Conservation (phyloP, 2,329 filamentous ascomycete genomes). For the Dactylellina leptospora region DNA sequence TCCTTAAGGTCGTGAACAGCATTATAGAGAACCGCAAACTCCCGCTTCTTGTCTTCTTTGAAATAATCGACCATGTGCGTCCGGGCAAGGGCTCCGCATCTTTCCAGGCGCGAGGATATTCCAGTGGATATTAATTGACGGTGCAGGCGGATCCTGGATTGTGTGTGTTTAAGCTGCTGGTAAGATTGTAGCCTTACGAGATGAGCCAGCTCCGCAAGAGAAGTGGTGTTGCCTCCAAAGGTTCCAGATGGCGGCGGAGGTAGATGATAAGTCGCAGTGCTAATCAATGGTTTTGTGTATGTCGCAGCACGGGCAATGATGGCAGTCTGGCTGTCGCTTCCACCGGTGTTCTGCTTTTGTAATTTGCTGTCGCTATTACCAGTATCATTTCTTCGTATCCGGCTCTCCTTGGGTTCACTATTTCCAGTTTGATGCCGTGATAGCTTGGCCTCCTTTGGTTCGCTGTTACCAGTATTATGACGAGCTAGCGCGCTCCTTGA, state of each 20-base stretch:
- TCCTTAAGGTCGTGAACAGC: slow-evolving; percentile 80
- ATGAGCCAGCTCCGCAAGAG: slow-evolving; percentile 79
- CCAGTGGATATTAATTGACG: slow-evolving; percentile 78
- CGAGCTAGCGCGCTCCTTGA: slow-evolving; percentile 46
- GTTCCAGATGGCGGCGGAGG: slow-evolving; percentile 59
- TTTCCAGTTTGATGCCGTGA: slow-evolving; percentile 50
- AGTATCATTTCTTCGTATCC: slow-evolving; percentile 51
- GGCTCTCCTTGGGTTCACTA: slow-evolving; percentile 51
- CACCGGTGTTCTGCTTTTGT: slow-evolving; percentile 49
- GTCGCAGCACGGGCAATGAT: slow-evolving; percentile 46
- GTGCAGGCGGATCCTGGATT: slow-evolving; percentile 77
- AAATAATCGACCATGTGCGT: slow-evolving; percentile 80
- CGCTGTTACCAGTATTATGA: slow-evolving; percentile 50
- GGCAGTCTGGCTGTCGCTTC: slow-evolving; percentile 48
- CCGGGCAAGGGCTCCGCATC: slow-evolving; percentile 77
- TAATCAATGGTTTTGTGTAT: slow-evolving; percentile 52
- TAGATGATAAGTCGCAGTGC: slow-evolving; percentile 42
- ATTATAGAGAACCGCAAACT: slow-evolving; percentile 77
- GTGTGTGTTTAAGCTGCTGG: slow-evolving; percentile 80
- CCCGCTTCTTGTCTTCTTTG: slow-evolving; percentile 79
- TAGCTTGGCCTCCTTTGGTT: slow-evolving; percentile 47
- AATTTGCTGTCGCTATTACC: slow-evolving; percentile 50
- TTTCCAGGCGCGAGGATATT: slow-evolving; percentile 76
- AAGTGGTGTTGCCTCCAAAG: slow-evolving; percentile 72
- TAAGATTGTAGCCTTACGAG: slow-evolving; percentile 80